Conservation (phyloP, 805 yeast genomes). For the Lachancea sp. region DNA sequence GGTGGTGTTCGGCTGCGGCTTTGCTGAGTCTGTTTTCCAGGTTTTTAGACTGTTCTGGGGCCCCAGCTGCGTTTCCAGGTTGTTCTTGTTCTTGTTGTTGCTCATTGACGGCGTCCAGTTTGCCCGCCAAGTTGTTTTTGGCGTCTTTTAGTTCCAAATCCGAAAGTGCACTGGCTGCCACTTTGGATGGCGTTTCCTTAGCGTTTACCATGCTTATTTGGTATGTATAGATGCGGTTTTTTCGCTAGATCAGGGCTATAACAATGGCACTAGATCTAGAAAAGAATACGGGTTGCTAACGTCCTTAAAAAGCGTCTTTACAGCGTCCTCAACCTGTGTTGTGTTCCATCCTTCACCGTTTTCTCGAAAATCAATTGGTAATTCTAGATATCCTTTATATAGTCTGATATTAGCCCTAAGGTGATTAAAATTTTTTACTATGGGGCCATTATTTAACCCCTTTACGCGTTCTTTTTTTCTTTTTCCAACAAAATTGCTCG, state of each 20-base stretch:
- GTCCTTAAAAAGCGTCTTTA: too few species aligned
- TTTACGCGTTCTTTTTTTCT: not conserved
- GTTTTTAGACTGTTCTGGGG: slow-evolving; percentile 10
- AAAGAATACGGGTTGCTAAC: too few species aligned
- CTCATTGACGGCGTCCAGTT: slow-evolving; percentile 38
- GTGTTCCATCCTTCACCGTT: too few species aligned
- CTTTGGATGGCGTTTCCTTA: slow-evolving; percentile 68
- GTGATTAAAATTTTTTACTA: not conserved
- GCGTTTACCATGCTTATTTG: slow-evolving; percentile 25
- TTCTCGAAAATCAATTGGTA: too few species aligned
- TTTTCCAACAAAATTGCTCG: not conserved
- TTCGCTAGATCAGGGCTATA: too few species aligned
- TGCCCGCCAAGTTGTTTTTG: slow-evolving; percentile 38
- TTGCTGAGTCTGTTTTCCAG: slow-evolving; percentile 26
- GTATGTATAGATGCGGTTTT: not conserved
- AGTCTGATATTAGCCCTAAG: too few species aligned
- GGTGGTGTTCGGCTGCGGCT: slow-evolving; percentile 40
- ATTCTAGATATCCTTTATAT: too few species aligned
- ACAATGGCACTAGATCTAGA: too few species aligned
- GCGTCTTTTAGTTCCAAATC: slow-evolving; percentile 44
- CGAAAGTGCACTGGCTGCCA: slow-evolving; percentile 50
- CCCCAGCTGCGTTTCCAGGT: slow-evolving; percentile 5
- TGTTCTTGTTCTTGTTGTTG: slow-evolving; percentile 18
- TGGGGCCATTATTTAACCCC: slow-evolving; percentile 2
- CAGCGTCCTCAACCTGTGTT: too few species aligned